These are phyloP conservation scores for Aspergillus sp. DNA, from an alignment of 2,329 filamentous ascomycete species.

Conservation along the genomic window DNA sequence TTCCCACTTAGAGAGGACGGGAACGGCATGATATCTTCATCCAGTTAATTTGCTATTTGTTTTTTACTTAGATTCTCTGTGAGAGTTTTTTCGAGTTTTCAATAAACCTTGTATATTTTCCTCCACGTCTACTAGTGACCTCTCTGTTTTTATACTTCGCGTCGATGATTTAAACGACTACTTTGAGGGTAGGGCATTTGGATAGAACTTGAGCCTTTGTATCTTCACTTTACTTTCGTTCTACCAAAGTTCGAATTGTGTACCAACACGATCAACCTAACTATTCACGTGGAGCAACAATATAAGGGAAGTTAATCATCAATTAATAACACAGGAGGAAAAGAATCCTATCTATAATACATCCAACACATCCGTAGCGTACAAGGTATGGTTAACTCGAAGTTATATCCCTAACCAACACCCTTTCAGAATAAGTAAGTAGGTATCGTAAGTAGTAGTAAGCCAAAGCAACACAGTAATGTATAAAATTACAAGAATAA, in stretches of 20 bases:
- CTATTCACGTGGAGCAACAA: background rate
- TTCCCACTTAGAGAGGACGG: background rate
- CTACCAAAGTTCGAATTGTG: background rate
- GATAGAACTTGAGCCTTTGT: background rate
- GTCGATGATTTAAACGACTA: background rate
- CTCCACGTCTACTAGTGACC: too few species aligned
- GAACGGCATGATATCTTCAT: background rate
- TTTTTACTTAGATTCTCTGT: slow-evolving; percentile 4
- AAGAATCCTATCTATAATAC: background rate
- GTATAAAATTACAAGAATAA: background rate
- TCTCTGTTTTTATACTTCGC: too few species aligned
- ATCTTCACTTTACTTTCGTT: background rate
- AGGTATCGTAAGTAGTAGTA: background rate
- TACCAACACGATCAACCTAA: background rate
- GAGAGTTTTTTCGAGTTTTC: background rate
- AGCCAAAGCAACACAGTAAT: background rate
- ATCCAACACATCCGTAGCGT: background rate
- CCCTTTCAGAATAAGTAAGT: background rate
- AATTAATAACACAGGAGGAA: background rate
- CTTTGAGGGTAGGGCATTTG: background rate
- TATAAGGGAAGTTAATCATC: background rate
- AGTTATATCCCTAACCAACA: background rate
- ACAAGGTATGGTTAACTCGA: background rate
- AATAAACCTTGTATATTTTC: slow-evolving; percentile 6
- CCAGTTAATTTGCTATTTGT: slow-evolving; percentile 3